Base-by-base conservation (phyloP, 2,329 filamentous ascomycete genomes). In the Aspergillus alliaceus region DNA sequence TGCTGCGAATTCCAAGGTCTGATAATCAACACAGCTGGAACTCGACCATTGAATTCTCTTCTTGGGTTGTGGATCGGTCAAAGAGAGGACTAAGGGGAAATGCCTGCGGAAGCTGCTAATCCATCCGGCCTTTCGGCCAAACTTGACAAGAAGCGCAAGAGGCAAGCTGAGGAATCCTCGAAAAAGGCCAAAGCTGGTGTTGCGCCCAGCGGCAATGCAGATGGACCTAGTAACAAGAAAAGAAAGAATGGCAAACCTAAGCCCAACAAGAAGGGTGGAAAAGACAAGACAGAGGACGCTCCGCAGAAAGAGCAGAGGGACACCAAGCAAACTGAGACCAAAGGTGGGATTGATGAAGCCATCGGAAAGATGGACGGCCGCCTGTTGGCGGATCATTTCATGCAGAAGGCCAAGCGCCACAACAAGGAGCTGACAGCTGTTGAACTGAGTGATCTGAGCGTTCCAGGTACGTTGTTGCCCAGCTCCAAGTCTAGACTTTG, bases 371-470 rank as follows among this genome's bases (percentile, higher is more conserved):
- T 97, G 88, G 91, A 96, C 73, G 88, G 86, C 59, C 85, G 88
- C 63, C 81, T 97, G 40, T 79, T 97, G 47, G 90, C 93, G 1
- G 93, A 97, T 72, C 87, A 96, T 72, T 81, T 97, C 60, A 90
- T 90, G 6, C 88, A 95, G 69, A 86, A 90, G 69, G 88, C 90
- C 53, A 86, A 84, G 62, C 84, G 89, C 24, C 96, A 93, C 69
- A 90, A 91, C 53, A 86, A 84, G 27, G 89, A 96, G 52, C 75
- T 97, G 67, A 96, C 90, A 65, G 80, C 86, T 0, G 84, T 98
- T 39, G 95, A 99, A 76, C 79, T 96, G 31, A 88, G 90, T 56
- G 93, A 97, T 70, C 80, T 91, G 68, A 87, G 90, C 54, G 82
- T 98, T 52, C 86, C 91, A 64, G 88, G 91, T 92, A 81, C 65